phyloP scores from a whole-genome alignment of 306 rosid genomes.

The Lupinus albus region DNA sequence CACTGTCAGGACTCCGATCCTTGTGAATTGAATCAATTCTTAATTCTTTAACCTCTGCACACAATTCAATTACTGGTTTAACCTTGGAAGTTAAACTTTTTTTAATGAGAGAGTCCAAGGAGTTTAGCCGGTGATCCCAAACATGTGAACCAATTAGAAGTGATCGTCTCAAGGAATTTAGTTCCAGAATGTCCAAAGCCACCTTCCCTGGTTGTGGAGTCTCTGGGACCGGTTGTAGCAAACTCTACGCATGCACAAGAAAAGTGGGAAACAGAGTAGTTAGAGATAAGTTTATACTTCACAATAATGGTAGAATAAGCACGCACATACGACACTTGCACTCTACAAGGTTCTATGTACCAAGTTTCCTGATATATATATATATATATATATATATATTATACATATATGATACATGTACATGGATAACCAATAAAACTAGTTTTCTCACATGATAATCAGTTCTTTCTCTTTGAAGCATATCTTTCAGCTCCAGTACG shows the following conservation, averaged over 20 bases:
- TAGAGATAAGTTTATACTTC: conserved; percentile 25
- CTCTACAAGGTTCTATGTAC: conserved; percentile 21
- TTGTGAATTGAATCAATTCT: conserved; percentile 49
- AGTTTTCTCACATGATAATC: conserved; percentile 74
- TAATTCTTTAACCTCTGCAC: conserved; percentile 47
- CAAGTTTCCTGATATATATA: background rate
- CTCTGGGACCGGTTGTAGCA: conserved; percentile 62
- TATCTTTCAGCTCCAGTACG: conserved; percentile 69
- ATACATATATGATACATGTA: background rate
- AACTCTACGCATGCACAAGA: conserved; percentile 45
- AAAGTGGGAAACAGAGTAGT: conserved; percentile 26
- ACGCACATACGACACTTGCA: conserved; percentile 29
- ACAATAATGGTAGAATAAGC: conserved; percentile 11
- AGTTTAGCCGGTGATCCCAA: conserved; percentile 84
- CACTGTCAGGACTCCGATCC: conserved; percentile 44
- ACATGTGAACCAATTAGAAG: conserved; percentile 79
- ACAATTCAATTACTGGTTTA: conserved; percentile 46
- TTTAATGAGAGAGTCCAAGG: conserved; percentile 66
- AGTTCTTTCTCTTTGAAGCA: conserved; percentile 65
- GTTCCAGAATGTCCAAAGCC: conserved; percentile 65
- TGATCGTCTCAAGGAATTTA: conserved; percentile 78
- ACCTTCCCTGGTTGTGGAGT: conserved; percentile 49
- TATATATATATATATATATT: too few species aligned
- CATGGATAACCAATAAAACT: background rate
- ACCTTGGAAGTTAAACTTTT: conserved; percentile 49